Percentiles rank a stretch among this genome's conserved stretches.
These are phyloP conservation scores for Xylaria sp. DNA, from an alignment of 2,329 filamentous ascomycete species.

Conservation along the genomic window DNA sequence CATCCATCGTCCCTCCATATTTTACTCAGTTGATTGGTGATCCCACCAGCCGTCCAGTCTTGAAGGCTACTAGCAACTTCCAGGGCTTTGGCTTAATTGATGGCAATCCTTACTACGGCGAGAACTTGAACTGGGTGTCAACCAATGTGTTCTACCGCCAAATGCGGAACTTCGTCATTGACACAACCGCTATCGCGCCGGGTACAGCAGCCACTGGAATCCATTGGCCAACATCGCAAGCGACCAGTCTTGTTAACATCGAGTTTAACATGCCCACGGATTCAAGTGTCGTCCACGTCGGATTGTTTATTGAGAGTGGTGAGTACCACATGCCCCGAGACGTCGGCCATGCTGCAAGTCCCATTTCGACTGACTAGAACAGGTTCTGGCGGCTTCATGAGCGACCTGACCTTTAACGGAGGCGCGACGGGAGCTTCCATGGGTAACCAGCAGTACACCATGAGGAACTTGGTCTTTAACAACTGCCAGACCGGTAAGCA, in stretches of 20 bases:
- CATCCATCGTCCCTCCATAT: conserved; percentile 64
- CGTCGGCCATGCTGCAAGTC: not conserved
- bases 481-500: conserved; percentile 57
- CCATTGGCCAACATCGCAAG: conserved; percentile 68
- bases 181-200: conserved; percentile 44
- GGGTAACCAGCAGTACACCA: conserved; percentile 72
- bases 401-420: conserved; percentile 66
- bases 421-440: conserved; percentile 64
- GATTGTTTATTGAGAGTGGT: conserved; percentile 40
- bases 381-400: conserved; percentile 46
- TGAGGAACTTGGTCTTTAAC: conserved; percentile 67
- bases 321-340: conserved; percentile 10
- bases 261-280: conserved; percentile 48
- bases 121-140: conserved; percentile 44
- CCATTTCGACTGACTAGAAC: conserved; percentile 5
- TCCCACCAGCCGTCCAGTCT: conserved; percentile 56
- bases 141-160: conserved; percentile 67
- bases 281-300: conserved; percentile 35
- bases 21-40: conserved; percentile 66
- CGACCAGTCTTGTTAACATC: conserved; percentile 54
- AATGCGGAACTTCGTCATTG: conserved; percentile 67
- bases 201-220: conserved; percentile 47
- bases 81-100: conserved; percentile 60
- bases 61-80: conserved; percentile 58
- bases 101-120: conserved; percentile 52